A percentile compares a stretch with the other conserved stretches of the same genome.
Conservation (phyloP, 345 rosid genomes). For the Cochlearia excelsa region DNA sequence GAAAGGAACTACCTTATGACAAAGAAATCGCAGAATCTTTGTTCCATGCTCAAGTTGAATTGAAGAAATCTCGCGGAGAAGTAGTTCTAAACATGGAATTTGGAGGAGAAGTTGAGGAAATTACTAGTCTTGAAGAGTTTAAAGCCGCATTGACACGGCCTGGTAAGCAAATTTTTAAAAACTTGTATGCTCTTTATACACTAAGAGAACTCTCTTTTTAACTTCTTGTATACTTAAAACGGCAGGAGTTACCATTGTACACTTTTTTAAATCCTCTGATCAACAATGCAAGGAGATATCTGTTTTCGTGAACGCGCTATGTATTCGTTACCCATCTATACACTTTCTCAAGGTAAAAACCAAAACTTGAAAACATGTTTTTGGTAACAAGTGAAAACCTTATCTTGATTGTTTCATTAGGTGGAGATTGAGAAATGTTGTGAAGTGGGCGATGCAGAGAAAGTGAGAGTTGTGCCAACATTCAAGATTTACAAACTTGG, state of each 20-base stretch:
- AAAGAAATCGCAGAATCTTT: conserved; percentile 82
- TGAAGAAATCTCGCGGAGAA: conserved; percentile 91
- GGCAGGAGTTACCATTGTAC: conserved; percentile 77
- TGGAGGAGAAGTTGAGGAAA: conserved; percentile 91
- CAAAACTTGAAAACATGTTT: not conserved
- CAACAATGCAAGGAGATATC: conserved; percentile 83
- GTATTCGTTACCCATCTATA: conserved; percentile 79
- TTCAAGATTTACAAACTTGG: conserved; percentile 94
- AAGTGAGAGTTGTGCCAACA: conserved; percentile 85
- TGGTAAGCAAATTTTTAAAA: conserved; percentile 38
- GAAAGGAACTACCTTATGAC: conserved; percentile 76
- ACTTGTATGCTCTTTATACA: conserved; percentile 4
- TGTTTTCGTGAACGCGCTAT: conserved; percentile 65
- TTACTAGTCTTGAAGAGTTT: conserved; percentile 67
- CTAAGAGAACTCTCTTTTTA: not conserved
- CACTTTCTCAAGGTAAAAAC: conserved; percentile 80
- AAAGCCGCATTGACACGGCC: conserved; percentile 74
- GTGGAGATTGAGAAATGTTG: conserved; percentile 68
- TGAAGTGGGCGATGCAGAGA: conserved; percentile 60
- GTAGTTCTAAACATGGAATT: conserved; percentile 90
- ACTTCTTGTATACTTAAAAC: conserved; percentile 8
- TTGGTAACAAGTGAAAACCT: not conserved
- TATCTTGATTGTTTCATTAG: conserved; percentile 37
- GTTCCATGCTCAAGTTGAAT: conserved; percentile 87
- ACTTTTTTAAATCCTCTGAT: conserved; percentile 56